Evolutionary conservation across 139 green algal species (phyloP), one percentile per base, ranked within the genome.

Genomic region (Tetratostichococcus sp.): DNA sequence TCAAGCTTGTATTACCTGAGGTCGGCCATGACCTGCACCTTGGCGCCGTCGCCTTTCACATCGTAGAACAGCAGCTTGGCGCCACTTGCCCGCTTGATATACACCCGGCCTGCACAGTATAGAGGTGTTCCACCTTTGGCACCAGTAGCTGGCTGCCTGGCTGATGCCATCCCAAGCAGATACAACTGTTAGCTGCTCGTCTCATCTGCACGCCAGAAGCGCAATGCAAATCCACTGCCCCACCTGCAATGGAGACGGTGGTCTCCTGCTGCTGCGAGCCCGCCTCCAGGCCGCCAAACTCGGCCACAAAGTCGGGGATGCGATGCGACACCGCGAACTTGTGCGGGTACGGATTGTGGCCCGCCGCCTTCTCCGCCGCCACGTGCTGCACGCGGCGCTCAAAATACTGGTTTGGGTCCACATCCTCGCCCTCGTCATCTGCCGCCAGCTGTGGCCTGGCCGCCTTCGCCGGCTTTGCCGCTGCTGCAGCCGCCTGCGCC

Each of bases 41-140:
- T 97, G 50, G 65, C 65, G 34, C 92, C 94, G 59, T 98, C 94
- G 21, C 73, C 88, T 43, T 88, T 83, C 34, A 99, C 79, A 83
- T 98, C 95, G 74, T 98, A 98, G 86, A 99, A 99, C 35, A 96
- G 74, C 42, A 99, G 88, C 90, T 98, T 98, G 76, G 87, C 79
- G 30, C 95, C 93, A 11, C 85, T 94, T 22, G 92, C 83, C 21
- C 91, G 87, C 86, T 97, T 97, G 79, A 77, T 88, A 80, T 88
- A 87, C 25, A 99, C 82, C 42, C 95, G 87, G 17, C 94, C 95
- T 84, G 90, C 82, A 28, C 8, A 21, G 39, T 50, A 50, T n/a
- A n/a, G n/a, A n/a, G n/a, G n/a, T n/a, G n/a, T n/a, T n/a, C n/a
- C n/a, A n/a, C n/a, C n/a, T n/a, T n/a, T n/a, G n/a, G 11, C 39